Base-by-base conservation (phyloP, 495 filamentous ascomycete genomes). In the Talaromyces stipitatus region DNA sequence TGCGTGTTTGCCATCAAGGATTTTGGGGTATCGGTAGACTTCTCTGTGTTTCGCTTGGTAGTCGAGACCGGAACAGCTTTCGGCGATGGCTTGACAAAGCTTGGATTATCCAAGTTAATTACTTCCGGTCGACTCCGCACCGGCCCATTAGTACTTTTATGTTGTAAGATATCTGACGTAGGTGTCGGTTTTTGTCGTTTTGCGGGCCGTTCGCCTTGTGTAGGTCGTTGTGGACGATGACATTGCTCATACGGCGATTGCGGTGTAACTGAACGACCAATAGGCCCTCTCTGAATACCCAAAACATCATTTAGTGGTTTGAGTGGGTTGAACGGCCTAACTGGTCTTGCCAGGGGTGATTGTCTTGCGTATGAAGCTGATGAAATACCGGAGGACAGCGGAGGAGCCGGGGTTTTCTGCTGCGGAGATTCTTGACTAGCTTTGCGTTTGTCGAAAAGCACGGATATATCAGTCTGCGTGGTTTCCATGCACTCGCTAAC, bases 381-480 rank as follows among this genome's bases (percentile, higher is more conserved):
- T 9, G 68, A 57, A 43, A 62, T 60, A 58, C 36, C n/a, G 1
- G 68, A 64, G 12, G 68, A 67, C 6, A 63, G 14, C 10, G 67
- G 58, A 33, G 63, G 63, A 58, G 50, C 32, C 2, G 22, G 36
- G 46, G 32, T 28, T 32, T 52, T 45, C 14, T 28, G 24, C n/a
- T 43, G 54, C 1, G 54, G 54, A 46, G 54, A 55, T 18, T 55
- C 54, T 30, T 55, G 54, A 20, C 36, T 55, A 66, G 70, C 4
- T 57, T 68, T 63, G 24, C 78, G 82, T 65, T 86, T 92, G 61
- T 87, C 84, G 22, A 90, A 72, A 16, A 96, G 64, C 36, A 81
- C 80, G 0, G 86, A 85, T 12, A 96, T 63, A 66, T 97, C 90
- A 41, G 91, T 88, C 61, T 92, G 79, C 1, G 78, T 82, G 10